Evolutionary conservation across 2,329 filamentous ascomycete genomes (phyloP).

Genomic region (Xylaria sp.): DNA sequence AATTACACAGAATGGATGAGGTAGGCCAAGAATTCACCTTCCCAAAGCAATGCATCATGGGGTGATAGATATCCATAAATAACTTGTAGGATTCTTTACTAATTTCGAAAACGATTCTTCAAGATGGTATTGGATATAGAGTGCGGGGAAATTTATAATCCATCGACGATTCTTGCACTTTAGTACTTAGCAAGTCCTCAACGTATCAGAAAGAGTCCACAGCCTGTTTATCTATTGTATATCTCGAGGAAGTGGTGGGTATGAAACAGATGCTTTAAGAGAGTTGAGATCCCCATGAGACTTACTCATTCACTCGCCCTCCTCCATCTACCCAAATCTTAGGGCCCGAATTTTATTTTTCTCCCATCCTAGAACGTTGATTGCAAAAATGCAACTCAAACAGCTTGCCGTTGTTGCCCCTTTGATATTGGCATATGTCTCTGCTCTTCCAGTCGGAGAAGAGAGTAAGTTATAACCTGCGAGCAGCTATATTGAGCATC

Average conservation of each 20-base stretch:
- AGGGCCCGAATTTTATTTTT: background rate
- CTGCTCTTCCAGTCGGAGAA: slow-evolving; percentile 35
- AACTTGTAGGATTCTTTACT: slow-evolving; percentile 13
- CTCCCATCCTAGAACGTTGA: background rate
- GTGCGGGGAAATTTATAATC: slow-evolving; percentile 20
- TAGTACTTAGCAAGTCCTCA: background rate
- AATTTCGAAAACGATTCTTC: background rate
- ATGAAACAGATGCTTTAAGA: slow-evolving; percentile 25
- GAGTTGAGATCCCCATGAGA: slow-evolving; percentile 1
- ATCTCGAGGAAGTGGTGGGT: background rate
- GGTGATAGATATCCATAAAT: slow-evolving; percentile 18
- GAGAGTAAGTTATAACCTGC: slow-evolving; percentile 26
- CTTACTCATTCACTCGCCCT: background rate
- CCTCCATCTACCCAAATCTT: background rate
- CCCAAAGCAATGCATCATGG: slow-evolving; percentile 27
- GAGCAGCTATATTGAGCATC: background rate
- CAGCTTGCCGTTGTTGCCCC: slow-evolving; percentile 36
- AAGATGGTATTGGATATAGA: slow-evolving; percentile 28
- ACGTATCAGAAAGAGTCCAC: background rate
- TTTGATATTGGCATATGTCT: slow-evolving; percentile 34
- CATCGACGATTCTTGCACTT: background rate
- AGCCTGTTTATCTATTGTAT: background rate
- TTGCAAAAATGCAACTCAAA: slow-evolving; percentile 39
- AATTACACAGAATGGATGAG: background rate
- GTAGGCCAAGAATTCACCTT: slow-evolving; percentile 30